A percentile compares a stretch with the other conserved stretches of the same genome.
phyloP scores from a whole-genome alignment of 176 grass and related monocot genomes.

The Chloris gayana region DNA sequence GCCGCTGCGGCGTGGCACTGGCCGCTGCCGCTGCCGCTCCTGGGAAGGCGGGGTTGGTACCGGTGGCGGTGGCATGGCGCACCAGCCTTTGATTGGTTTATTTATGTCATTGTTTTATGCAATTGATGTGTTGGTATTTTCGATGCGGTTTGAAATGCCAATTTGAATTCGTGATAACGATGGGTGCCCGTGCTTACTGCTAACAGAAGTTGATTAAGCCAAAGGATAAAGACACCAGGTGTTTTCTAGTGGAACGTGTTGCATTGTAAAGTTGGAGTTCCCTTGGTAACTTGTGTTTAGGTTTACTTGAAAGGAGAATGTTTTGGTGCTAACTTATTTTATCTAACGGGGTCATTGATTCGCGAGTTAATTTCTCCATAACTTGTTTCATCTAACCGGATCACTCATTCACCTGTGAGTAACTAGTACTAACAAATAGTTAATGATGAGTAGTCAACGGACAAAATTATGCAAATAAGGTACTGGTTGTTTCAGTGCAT shows the following conservation, averaged over 20 bases:
- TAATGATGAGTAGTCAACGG: too few species aligned
- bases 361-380: too few species aligned
- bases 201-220: background rate
- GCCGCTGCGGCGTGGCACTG: constrained; percentile 2
- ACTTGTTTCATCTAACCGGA: background rate
- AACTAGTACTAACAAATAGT: too few species aligned
- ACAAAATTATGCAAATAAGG: too few species aligned
- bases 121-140: background rate
- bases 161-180: constrained; percentile 34
- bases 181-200: background rate
- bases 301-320: background rate
- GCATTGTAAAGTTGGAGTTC: background rate
- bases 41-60: background rate
- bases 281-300: background rate
- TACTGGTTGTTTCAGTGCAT: background rate
- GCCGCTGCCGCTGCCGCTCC: background rate
- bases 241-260: background rate
- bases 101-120: constrained; percentile 10
- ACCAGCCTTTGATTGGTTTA: constrained; percentile 7
- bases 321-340: background rate
- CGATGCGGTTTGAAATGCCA: constrained; percentile 5
- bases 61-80: background rate
- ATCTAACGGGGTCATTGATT: background rate
- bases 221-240: background rate
- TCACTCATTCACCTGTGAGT: too few species aligned